Base-by-base conservation (phyloP, 106 monocot genomes). In the Dioscorea dumetorum region DNA sequence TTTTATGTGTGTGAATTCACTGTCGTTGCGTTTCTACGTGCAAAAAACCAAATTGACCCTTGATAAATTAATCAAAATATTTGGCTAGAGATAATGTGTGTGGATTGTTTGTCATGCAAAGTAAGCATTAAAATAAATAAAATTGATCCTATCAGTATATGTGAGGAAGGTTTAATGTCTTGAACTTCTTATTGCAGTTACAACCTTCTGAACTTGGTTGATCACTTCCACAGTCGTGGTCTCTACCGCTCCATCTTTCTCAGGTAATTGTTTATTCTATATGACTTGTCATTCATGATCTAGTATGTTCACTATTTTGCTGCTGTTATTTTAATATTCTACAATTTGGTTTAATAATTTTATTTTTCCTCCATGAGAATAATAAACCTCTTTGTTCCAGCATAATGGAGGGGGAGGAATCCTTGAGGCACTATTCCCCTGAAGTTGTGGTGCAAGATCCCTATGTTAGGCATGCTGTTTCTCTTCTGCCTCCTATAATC, bases 361-460 rank as follows among this genome's bases (percentile, higher is more conserved):
- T 49, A 24, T 69, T 41, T 71, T 31, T 59, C 32, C 58, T 33
- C 48, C 52, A 20, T 68, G 19, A 57, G 54, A 34, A 61, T 24
- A 16, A 28, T 49, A 33, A 18, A 1, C 49, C 22, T 73, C 33
- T 33, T 64, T 72, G 17, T 74, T 73, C 64, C 77, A 99, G 99
- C 81, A 89, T 99, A 74, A 99, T 99, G 99, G 99, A 99, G 80
- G 99, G 99, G 34, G 90, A 99, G 63, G 70, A 90, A 74, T 83
- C 90, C 35, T 90, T 99, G 58, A 74, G 50, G 17, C 79, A 65
- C 22, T 93, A 82, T 76, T 99, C 99, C 60, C 99, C 99, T 22
- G 87, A 93, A 81, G 23, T 90, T 73, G 33, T 85, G 22, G 70
- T 99, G 32, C 68, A 72, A 67, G 76, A 93, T 20, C 71, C 84